A percentile compares a stretch with the other conserved stretches of the same genome.
Evolutionary conservation across 257 asterid species (phyloP).

Genomic region (Petrea volubilis): DNA sequence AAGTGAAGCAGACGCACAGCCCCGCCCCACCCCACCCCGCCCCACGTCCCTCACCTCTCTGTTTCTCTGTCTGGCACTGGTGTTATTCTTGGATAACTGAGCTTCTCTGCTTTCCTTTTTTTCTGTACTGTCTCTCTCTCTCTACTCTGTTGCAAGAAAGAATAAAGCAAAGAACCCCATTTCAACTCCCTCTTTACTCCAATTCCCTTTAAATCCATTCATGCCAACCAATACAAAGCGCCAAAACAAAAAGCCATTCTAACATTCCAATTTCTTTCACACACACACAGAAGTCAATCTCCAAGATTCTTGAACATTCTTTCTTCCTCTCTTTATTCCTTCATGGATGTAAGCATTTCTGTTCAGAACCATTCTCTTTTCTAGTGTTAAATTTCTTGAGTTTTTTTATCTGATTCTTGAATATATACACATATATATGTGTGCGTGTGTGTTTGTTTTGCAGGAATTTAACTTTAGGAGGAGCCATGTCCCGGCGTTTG

Average conservation of each 20-base stretch:
- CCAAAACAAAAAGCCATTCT: conserved; percentile 5
- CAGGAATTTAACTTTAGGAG: conserved; percentile 50
- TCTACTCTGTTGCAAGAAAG: neutral
- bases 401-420: neutral
- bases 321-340: neutral
- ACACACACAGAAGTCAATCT: conserved; percentile 24
- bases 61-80: conserved; percentile 28
- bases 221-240: conserved; percentile 15
- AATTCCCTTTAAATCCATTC: conserved; percentile 26
- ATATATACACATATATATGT: no score
- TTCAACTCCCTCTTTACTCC: conserved; percentile 1
- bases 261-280: conserved; percentile 3
- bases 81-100: conserved; percentile 39
- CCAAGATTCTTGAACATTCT: conserved; percentile 22
- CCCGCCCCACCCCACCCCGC: neutral
- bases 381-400: neutral
- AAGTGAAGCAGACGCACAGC: conserved; percentile 33
- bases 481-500: conserved; percentile 79
- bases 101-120: conserved; percentile 24
- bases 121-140: conserved; percentile 9
- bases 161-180: conserved; percentile 20
- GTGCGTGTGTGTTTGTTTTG: neutral
- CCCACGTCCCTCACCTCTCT: conserved; percentile 25
- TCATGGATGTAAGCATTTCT: conserved; percentile 38
- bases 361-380: neutral